These are phyloP conservation scores for Fusarium sp. DNA, from an alignment of 2,329 filamentous ascomycete genomes.

Conservation along the genomic window DNA sequence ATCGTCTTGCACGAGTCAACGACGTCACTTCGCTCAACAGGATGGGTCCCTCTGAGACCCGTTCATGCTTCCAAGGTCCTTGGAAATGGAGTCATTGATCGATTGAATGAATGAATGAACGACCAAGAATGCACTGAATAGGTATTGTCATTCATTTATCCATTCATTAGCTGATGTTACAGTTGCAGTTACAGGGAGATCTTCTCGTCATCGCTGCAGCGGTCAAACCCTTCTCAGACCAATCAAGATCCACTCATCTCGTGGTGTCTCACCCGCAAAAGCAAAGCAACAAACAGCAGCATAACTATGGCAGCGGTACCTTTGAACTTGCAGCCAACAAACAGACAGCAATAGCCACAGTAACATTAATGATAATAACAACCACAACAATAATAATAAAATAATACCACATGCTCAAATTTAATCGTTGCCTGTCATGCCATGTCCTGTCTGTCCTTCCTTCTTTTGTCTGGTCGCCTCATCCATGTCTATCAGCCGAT, in stretches of 20 bases:
- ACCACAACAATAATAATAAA: no score
- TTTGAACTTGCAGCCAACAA: not conserved
- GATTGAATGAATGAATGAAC: not conserved
- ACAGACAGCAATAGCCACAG: not conserved
- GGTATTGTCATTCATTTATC: not conserved
- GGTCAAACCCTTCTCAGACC: constrained; percentile 5
- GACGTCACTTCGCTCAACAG: constrained; percentile 28
- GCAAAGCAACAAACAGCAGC: not conserved
- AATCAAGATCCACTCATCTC: constrained; percentile 33
- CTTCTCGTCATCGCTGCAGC: constrained; percentile 13
- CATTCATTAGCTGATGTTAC: not conserved
- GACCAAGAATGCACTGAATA: not conserved
- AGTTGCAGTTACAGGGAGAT: constrained; percentile 8
- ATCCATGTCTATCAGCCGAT: not conserved
- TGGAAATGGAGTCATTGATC: not conserved
- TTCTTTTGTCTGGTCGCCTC: not conserved
- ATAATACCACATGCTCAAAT: not conserved
- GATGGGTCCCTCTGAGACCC: constrained; percentile 12
- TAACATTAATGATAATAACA: no score
- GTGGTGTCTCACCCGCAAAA: constrained; percentile 35
- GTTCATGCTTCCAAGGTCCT: constrained; percentile 10
- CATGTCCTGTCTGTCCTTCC: not conserved
- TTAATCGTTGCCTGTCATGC: not conserved
- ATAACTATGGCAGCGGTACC: no score
- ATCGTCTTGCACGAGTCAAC: constrained; percentile 19